Evolutionary conservation across 192 early-diverging fungal genomes (phyloP).

Genomic region (Gamsiella multidivaricata): DNA sequence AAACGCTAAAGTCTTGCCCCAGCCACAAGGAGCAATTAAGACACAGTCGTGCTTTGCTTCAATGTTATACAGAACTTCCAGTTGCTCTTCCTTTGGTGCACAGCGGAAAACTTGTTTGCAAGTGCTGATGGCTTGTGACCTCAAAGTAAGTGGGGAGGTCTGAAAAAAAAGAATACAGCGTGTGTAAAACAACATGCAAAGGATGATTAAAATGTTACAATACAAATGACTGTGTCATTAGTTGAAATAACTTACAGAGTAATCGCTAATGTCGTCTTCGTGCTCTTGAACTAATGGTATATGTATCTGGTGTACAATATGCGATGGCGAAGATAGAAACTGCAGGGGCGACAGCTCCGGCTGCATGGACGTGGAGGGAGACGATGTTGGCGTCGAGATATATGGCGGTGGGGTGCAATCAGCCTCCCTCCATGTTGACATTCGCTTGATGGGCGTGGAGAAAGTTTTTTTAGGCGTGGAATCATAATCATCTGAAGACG

Average conservation of each 20-base stretch:
- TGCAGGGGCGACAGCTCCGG: slow-evolving; percentile 4
- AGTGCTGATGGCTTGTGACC: slow-evolving; percentile 17
- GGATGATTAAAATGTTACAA: too few relatives aligned
- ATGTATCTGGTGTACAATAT: slow-evolving; percentile 1
- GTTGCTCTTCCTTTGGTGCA: slow-evolving; percentile 24
- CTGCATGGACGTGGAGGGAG: not conserved
- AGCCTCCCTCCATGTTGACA: not conserved
- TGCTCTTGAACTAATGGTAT: slow-evolving; percentile 7
- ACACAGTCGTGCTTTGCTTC: slow-evolving; percentile 13
- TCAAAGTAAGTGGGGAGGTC: not conserved
- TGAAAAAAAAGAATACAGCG: slow-evolving; percentile 7
- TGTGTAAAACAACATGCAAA: not conserved
- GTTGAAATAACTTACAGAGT: not conserved
- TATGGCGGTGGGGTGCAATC: not conserved
- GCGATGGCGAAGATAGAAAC: slow-evolving; percentile 20
- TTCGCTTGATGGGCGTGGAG: too few relatives aligned
- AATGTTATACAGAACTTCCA: slow-evolving; percentile 13
- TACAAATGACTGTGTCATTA: not conserved
- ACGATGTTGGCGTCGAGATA: slow-evolving; percentile 7
- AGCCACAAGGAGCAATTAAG: slow-evolving; percentile 29
- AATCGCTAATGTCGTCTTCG: not conserved
- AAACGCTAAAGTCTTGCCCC: slow-evolving; percentile 26
- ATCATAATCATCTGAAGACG: slow-evolving; percentile 19
- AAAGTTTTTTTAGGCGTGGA: slow-evolving; percentile 1
- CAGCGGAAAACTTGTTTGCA: slow-evolving; percentile 20